Evolutionary conservation across 1,284 basidiomycete species (phyloP).

Genomic region (Tilletia horrida): DNA sequence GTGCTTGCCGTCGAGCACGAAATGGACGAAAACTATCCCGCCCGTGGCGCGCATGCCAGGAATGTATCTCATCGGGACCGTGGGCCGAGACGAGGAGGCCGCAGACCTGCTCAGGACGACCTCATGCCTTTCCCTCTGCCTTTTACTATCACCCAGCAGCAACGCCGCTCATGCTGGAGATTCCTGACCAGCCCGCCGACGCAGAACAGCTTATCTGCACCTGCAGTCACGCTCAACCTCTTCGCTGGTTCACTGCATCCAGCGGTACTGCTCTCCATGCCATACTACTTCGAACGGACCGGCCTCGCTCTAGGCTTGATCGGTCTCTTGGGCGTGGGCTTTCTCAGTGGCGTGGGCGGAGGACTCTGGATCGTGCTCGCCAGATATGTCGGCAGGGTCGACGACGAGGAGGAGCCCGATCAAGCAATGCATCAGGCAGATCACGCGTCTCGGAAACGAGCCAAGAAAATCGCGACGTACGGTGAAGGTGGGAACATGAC

Average conservation of each 20-base stretch:
- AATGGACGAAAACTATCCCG: neutral
- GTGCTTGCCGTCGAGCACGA: slow-evolving; percentile 4
- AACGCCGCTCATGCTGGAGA: slow-evolving; percentile 15
- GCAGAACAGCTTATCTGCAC: slow-evolving; percentile 30
- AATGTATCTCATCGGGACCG: neutral
- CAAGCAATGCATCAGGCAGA: slow-evolving; percentile 1
- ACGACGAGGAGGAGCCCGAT: slow-evolving; percentile 1
- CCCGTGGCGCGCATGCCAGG: neutral
- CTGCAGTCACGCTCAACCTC: slow-evolving; percentile 48
- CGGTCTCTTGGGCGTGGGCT: slow-evolving; percentile 34
- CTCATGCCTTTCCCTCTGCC: neutral
- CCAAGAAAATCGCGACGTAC: slow-evolving; percentile 10
- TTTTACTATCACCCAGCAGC: slow-evolving; percentile 3
- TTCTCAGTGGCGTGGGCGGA: slow-evolving; percentile 49
- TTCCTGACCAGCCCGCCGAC: slow-evolving; percentile 11
- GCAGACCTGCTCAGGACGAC: neutral
- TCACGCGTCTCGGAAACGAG: slow-evolving; percentile 10
- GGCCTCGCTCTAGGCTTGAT: slow-evolving; percentile 36
- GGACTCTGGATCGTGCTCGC: slow-evolving; percentile 51
- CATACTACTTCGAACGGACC: slow-evolving; percentile 46
- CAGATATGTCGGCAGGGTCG: slow-evolving; percentile 47
- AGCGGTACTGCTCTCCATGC: slow-evolving; percentile 49
- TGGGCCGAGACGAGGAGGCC: neutral
- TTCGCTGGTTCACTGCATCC: slow-evolving; percentile 50
- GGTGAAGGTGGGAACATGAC: slow-evolving; percentile 15